Conservation (phyloP, 1,284 basidiomycete genomes). For the Ganoderma meredithae region DNA sequence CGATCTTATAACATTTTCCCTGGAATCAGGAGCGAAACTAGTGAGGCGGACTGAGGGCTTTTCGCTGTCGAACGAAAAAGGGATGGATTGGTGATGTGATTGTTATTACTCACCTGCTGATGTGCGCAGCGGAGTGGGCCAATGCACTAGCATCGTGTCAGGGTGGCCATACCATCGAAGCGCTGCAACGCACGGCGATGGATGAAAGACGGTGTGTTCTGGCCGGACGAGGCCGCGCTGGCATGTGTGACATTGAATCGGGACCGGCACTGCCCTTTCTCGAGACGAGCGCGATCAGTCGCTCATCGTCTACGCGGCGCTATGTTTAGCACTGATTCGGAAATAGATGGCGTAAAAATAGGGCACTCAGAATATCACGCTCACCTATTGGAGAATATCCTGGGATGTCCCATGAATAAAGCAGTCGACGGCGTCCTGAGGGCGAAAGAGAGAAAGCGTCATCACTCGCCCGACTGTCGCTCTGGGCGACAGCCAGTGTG, state of each 20-base stretch:
- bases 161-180: neutral
- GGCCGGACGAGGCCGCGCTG: neutral
- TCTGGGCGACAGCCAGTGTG: constrained; percentile 8
- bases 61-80: neutral
- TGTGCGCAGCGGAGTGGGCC: neutral
- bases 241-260: neutral
- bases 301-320: neutral
- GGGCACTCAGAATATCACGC: constrained; percentile 18
- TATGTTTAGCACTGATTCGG: constrained; percentile 16
- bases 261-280: constrained; percentile 11
- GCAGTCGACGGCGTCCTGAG: constrained; percentile 16
- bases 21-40: neutral
- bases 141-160: neutral
- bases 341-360: constrained; percentile 24
- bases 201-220: neutral
- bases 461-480: constrained; percentile 12
- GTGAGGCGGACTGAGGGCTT: neutral
- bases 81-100: neutral
- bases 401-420: constrained; percentile 6
- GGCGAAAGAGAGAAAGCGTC: constrained; percentile 16
- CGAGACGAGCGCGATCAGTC: neutral
- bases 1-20: neutral
- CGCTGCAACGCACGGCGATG: neutral
- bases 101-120: neutral
- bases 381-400: constrained; percentile 19